Base-by-base conservation (phyloP, 495 filamentous ascomycete genomes). In the Neurospora sp. region DNA sequence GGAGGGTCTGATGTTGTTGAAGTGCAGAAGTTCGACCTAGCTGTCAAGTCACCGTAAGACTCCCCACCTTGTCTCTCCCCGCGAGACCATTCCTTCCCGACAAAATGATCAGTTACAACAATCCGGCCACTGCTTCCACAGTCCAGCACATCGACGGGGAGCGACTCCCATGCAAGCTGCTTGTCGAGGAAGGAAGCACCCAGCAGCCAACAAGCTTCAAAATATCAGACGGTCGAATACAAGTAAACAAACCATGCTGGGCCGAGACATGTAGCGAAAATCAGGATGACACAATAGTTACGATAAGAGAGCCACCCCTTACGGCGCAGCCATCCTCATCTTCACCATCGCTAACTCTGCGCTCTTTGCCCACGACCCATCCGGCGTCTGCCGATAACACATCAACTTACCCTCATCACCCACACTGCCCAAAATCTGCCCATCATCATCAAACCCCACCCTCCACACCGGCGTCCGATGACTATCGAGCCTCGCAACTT, bases 401-500 rank as follows among this genome's bases (percentile, higher is more conserved):
- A 87, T 80, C 28, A 90, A 79, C 77, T 85, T 88, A 13, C 89
- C 89, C 77, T 90, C 89, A 71, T 90, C 89, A 4, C 88, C 89
- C 6, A 87, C 86, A 21, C 84, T 88, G 1, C 86, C 88, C 70
- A 90, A 74, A 34, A 90, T 84, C 72, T 88, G 87, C 10, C 89
- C 89, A 70, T 90, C 89, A 36, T 87, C 86, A 73, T 90, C 88
- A 76, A 90, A 90, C 4, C 81, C 84, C 7, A 90, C 87, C 71
- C 86, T 81, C 89, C 89, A 90, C 6, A 90, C 87, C 5, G 88
- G 88, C 38, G 83, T 86, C 43, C 83, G 81, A 73, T 89, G 87
- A 54, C 82, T 82, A 36, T 87, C 84, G 69, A 90, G 82, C 74
- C 83, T 85, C 17, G 87, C 85, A 13, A 90, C 77, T 72, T 88